Conservation (phyloP, 306 rosid species). For the Rubus idaeus region DNA sequence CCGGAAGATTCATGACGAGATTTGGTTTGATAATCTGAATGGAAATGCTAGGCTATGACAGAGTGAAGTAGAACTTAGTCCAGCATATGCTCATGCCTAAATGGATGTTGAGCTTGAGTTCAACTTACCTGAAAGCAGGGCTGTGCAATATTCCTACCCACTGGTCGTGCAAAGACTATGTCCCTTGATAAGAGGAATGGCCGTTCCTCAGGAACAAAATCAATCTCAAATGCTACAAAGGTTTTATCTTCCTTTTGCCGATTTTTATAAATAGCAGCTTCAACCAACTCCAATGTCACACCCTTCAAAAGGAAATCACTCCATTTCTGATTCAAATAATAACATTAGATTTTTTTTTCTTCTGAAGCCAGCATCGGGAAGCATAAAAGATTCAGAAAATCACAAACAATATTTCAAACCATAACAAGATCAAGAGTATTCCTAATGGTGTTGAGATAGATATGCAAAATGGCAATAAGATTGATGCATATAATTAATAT, state of each 20-base stretch:
- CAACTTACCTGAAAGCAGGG: slow-evolving; percentile 22
- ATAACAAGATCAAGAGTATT: not conserved
- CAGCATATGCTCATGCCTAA: not conserved
- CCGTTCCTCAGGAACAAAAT: slow-evolving; percentile 13
- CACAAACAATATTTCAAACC: not conserved
- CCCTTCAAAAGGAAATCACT: not conserved
- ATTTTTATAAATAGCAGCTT: not conserved
- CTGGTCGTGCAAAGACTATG: slow-evolving; percentile 23
- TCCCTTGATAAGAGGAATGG: slow-evolving; percentile 39
- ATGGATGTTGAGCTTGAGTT: not conserved
- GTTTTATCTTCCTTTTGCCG: slow-evolving; percentile 11
- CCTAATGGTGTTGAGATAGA: not conserved
- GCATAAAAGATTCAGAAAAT: not conserved
- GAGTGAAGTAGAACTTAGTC: not conserved
- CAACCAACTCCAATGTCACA: slow-evolving; percentile 17
- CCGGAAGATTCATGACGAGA: not conserved
- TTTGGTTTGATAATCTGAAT: not conserved
- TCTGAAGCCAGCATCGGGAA: not conserved
- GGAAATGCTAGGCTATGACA: not conserved
- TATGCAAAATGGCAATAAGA: not conserved
- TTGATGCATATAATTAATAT: not conserved
- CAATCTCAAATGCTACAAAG: slow-evolving; percentile 26
- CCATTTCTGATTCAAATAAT: slow-evolving; percentile 21
- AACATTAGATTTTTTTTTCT: not conserved
- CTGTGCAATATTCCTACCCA: not conserved